Conservation (phyloP, 306 rosid genomes). For the Cicer judaicum region DNA sequence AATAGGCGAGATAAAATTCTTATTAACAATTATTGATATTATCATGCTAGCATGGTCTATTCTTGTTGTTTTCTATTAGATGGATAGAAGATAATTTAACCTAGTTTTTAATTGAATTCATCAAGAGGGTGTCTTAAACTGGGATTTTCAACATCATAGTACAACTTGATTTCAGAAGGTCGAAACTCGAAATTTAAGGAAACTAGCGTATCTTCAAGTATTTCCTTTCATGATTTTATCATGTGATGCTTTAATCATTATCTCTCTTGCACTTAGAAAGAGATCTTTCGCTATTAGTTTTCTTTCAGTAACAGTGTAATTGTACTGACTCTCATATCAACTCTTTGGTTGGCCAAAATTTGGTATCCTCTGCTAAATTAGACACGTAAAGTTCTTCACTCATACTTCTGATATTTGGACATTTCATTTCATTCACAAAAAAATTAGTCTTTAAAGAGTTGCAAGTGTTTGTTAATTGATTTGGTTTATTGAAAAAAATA, state of each 20-base stretch:
- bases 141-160: background rate
- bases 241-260: background rate
- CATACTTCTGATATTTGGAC: constrained; percentile 12
- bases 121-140: background rate
- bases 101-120: background rate
- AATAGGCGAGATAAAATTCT: background rate
- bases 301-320: background rate
- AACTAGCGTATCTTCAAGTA: background rate
- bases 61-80: constrained; percentile 12
- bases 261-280: background rate
- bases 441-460: constrained; percentile 12
- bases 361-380: background rate
- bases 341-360: too few relatives aligned
- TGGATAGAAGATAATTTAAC: background rate
- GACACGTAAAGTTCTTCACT: background rate
- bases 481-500: constrained; percentile 36
- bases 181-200: background rate
- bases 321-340: background rate
- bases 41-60: constrained; percentile 28
- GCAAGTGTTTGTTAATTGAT: background rate
- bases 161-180: background rate
- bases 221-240: constrained; percentile 7
- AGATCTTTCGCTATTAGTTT: background rate
- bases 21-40: constrained; percentile 15
- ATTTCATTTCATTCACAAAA: constrained; percentile 17